Conservation (phyloP, 768 basidiomycete genomes). For the Suillus bovinus region DNA sequence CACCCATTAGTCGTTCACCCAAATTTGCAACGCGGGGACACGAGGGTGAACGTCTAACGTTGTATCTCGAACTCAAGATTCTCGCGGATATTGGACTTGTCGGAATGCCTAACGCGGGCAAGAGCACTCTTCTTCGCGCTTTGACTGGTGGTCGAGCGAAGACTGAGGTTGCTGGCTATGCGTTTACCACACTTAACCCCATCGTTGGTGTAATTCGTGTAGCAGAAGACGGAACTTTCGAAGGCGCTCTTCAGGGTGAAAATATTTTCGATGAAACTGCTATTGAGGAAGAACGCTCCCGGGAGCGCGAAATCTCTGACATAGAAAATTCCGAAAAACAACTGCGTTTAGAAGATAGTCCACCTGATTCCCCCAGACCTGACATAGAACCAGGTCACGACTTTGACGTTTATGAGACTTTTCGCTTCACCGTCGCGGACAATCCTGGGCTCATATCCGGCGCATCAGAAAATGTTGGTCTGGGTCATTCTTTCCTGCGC, state of each 20-base stretch:
- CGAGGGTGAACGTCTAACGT: constrained; percentile 69
- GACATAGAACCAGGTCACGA: constrained; percentile 39
- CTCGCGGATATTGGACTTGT: constrained; percentile 95
- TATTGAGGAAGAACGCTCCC: constrained; percentile 48
- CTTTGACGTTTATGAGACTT: constrained; percentile 67
- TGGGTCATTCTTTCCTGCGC: constrained; percentile 92
- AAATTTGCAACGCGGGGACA: constrained; percentile 83
- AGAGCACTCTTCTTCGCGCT: constrained; percentile 89
- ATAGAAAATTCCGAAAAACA: background rate
- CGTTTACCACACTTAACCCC: constrained; percentile 95
- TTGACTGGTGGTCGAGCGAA: constrained; percentile 84
- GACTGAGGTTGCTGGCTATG: constrained; percentile 85
- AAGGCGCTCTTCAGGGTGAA: constrained; percentile 53
- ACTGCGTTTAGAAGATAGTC: constrained; percentile 13
- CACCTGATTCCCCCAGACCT: constrained; percentile 23
- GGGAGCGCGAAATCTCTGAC: constrained; percentile 46
- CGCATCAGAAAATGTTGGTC: constrained; percentile 86
- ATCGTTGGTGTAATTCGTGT: constrained; percentile 89
- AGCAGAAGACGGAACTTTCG: constrained; percentile 73
- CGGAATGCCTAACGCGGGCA: constrained; percentile 93
- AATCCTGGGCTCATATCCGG: constrained; percentile 90
- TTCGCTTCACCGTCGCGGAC: constrained; percentile 95
- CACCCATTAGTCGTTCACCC: constrained; percentile 70
- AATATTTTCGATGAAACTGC: constrained; percentile 67
- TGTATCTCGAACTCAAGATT: constrained; percentile 91